These are phyloP conservation scores for Friedmanniomyces simplex DNA, from an alignment of 495 filamentous ascomycete species.

Conservation along the genomic window DNA sequence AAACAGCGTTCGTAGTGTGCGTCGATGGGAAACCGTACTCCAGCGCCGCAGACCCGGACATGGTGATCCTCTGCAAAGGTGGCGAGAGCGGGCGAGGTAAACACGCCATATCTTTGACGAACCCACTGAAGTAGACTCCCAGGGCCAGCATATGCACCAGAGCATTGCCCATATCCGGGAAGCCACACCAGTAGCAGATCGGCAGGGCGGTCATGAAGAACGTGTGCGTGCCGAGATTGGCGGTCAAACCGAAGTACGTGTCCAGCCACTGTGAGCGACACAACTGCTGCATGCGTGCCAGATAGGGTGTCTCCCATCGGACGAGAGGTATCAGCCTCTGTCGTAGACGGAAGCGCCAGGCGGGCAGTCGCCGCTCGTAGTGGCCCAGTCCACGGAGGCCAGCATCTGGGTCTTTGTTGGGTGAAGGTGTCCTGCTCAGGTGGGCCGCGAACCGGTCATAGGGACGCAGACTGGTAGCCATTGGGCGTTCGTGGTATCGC, in stretches of 20 bases:
- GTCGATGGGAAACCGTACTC: slow-evolving; percentile 98
- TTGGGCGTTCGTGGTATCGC: background rate
- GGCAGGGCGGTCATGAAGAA: slow-evolving; percentile 95
- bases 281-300: slow-evolving; percentile 69
- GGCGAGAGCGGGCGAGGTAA: slow-evolving; percentile 91
- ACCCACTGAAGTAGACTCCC: slow-evolving; percentile 88
- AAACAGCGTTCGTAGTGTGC: slow-evolving; percentile 93
- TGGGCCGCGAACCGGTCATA: slow-evolving; percentile 1
- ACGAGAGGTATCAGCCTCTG: slow-evolving; percentile 75
- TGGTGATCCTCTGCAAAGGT: slow-evolving; percentile 86
- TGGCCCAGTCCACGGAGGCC: slow-evolving; percentile 32
- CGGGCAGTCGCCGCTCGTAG: slow-evolving; percentile 66
- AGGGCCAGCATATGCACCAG: slow-evolving; percentile 55
- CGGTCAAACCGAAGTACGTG: slow-evolving; percentile 90
- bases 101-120: slow-evolving; percentile 88
- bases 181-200: slow-evolving; percentile 92
- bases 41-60: slow-evolving; percentile 87
- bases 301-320: slow-evolving; percentile 89
- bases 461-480: background rate
- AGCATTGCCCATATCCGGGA: slow-evolving; percentile 69
- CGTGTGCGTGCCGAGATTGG: slow-evolving; percentile 94
- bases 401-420: slow-evolving; percentile 26
- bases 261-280: slow-evolving; percentile 60
- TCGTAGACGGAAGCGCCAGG: slow-evolving; percentile 81
- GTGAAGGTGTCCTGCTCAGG: slow-evolving; percentile 15